Conservation (phyloP, 257 asterid genomes). For the Osmanthus fragrans region DNA sequence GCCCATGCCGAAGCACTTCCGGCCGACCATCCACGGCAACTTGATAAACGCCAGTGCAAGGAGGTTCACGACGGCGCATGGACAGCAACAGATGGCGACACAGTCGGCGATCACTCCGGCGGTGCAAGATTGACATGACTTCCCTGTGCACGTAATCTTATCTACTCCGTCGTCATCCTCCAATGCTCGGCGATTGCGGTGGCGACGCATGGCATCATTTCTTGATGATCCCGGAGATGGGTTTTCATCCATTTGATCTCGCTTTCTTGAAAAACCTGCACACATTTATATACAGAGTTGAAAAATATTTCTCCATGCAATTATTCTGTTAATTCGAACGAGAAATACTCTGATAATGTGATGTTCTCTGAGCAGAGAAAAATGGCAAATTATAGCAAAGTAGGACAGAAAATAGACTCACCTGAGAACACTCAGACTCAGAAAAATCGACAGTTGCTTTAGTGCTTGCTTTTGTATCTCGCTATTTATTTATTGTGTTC, state of each 20-base stretch:
- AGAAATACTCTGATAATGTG: background rate
- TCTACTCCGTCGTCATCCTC: constrained; percentile 44
- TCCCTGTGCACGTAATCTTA: constrained; percentile 56
- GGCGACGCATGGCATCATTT: constrained; percentile 17
- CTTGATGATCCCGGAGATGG: constrained; percentile 26
- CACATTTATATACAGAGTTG: background rate
- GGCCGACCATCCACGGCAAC: constrained; percentile 86
- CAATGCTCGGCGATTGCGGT: constrained; percentile 23
- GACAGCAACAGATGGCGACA: constrained; percentile 94
- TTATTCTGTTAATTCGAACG: background rate
- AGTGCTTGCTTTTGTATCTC: constrained; percentile 2
- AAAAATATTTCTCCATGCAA: constrained; percentile 42
- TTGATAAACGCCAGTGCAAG: constrained; percentile 65
- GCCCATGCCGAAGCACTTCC: constrained; percentile 39
- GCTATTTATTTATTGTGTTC: background rate
- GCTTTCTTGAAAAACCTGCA: constrained; percentile 23
- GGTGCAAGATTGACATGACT: constrained; percentile 80
- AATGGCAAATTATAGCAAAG: background rate
- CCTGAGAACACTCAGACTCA: constrained; percentile 19
- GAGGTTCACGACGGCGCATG: constrained; percentile 78
- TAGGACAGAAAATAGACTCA: constrained; percentile 24
- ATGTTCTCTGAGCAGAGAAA: background rate
- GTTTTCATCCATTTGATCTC: constrained; percentile 30
- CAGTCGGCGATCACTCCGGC: constrained; percentile 92
- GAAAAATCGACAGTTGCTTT: background rate